Evolutionary conservation across 192 early-diverging fungal species (phyloP).

Genomic region (Backusella mclennaniae): DNA sequence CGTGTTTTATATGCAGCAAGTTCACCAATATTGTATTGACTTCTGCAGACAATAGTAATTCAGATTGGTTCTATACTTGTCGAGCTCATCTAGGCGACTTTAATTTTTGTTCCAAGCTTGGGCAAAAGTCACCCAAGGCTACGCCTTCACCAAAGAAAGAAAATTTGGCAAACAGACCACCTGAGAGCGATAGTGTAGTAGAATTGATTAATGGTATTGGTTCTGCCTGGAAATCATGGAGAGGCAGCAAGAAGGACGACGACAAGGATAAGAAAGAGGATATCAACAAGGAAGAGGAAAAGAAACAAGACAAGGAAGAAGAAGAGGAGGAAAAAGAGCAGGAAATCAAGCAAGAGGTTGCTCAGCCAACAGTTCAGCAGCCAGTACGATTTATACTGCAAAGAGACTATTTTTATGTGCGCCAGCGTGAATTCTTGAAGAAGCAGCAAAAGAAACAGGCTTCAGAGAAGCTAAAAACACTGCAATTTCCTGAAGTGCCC

Average conservation of each 20-base stretch:
- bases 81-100: conserved; percentile 43
- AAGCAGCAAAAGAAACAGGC: conserved; percentile 39
- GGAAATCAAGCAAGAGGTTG: not conserved
- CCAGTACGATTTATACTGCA: conserved; percentile 47
- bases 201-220: conserved; percentile 36
- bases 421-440: conserved; percentile 42
- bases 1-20: conserved; percentile 54
- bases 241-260: conserved; percentile 16
- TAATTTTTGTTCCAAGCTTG: conserved; percentile 43
- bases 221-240: conserved; percentile 32
- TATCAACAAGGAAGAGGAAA: conserved; percentile 17
- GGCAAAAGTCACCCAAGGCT: conserved; percentile 29
- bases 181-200: conserved; percentile 31
- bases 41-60: conserved; percentile 45
- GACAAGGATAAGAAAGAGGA: conserved; percentile 8
- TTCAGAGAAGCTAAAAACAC: conserved; percentile 33
- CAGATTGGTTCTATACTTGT: conserved; percentile 54
- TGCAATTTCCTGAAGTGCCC: conserved; percentile 50
- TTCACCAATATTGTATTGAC: conserved; percentile 48
- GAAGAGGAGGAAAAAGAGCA: conserved; percentile 19
- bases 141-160: conserved; percentile 33
- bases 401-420: conserved; percentile 47
- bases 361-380: conserved; percentile 15
- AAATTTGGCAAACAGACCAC: conserved; percentile 19
- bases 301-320: conserved; percentile 19